Evolutionary conservation across 805 yeast species (phyloP).

Genomic region (Saturnispora hagleri): DNA sequence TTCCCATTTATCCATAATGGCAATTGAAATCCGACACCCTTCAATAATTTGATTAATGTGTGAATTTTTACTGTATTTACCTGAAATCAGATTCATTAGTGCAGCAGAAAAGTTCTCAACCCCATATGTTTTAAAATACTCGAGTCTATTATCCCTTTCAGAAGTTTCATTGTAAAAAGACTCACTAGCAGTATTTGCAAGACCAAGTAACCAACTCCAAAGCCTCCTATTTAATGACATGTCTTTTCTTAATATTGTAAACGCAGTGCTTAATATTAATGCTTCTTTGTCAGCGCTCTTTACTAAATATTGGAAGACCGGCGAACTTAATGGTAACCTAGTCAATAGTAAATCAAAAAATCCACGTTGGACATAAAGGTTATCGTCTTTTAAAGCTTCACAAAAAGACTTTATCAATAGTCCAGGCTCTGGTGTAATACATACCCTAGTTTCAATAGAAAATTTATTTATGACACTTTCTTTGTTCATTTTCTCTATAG

Average conservation of each 20-base stretch:
- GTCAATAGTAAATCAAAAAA: constrained; percentile 72
- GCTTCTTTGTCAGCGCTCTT: constrained; percentile 45
- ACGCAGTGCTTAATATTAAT: constrained; percentile 53
- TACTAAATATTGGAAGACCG: constrained; percentile 40
- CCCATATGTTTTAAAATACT: constrained; percentile 57
- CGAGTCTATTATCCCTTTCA: constrained; percentile 27
- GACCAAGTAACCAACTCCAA: constrained; percentile 91
- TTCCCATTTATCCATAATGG: constrained; percentile 92
- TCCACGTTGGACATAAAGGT: constrained; percentile 75
- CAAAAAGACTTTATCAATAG: constrained; percentile 66
- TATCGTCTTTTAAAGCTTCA: constrained; percentile 55
- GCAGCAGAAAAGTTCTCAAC: constrained; percentile 42
- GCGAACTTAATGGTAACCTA: constrained; percentile 56
- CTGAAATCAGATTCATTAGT: constrained; percentile 38
- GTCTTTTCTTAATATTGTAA: constrained; percentile 69
- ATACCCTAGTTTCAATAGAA: constrained; percentile 41
- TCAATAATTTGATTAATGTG: constrained; percentile 31
- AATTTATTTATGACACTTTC: constrained; percentile 16
- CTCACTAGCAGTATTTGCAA: constrained; percentile 34
- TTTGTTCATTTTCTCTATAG: constrained; percentile 14
- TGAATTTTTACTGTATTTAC: constrained; percentile 19
- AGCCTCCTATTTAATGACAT: constrained; percentile 91
- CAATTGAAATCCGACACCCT: constrained; percentile 55
- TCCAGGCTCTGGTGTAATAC: constrained; percentile 73
- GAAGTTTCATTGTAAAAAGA: constrained; percentile 7